A percentile compares a stretch with the other conserved stretches of the same genome.
phyloP scores from a whole-genome alignment of 2,329 filamentous ascomycete species.

The Lizonia empirigonia region DNA sequence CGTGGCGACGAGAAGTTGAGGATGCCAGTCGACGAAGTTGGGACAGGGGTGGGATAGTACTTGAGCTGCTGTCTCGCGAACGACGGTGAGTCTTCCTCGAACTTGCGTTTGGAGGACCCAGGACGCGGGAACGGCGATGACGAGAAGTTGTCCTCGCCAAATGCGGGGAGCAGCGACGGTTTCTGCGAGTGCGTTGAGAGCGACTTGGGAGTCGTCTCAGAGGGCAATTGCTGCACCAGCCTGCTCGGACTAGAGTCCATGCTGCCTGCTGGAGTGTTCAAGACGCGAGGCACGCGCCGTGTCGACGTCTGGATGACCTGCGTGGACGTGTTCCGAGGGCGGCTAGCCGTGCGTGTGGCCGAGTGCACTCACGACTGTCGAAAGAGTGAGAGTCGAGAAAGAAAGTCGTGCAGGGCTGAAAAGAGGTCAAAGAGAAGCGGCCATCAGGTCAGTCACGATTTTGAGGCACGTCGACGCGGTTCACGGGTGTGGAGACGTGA shows the following conservation, averaged over 20 bases:
- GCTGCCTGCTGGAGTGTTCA: slow-evolving; percentile 22
- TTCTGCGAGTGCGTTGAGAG: slow-evolving; percentile 57
- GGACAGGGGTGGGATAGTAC: slow-evolving; percentile 87
- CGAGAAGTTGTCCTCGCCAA: slow-evolving; percentile 68
- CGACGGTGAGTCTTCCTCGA: slow-evolving; percentile 55
- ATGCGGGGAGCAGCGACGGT: slow-evolving; percentile 75
- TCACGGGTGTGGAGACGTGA: slow-evolving; percentile 34
- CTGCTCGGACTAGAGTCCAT: slow-evolving; percentile 44
- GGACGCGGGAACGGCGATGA: slow-evolving; percentile 74
- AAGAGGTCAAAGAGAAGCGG: slow-evolving; percentile 39
- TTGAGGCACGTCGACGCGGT: slow-evolving; percentile 37
- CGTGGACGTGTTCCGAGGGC: slow-evolving; percentile 34
- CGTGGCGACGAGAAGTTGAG: slow-evolving; percentile 77
- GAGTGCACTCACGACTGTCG: slow-evolving; percentile 26
- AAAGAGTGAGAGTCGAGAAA: slow-evolving; percentile 21
- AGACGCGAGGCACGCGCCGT: slow-evolving; percentile 40
- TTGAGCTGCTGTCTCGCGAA: slow-evolving; percentile 62
- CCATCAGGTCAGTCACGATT: slow-evolving; percentile 45
- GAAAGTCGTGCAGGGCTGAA: slow-evolving; percentile 21
- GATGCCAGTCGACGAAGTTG: slow-evolving; percentile 91
- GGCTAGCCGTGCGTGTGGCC: slow-evolving; percentile 28
- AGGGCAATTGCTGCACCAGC: slow-evolving; percentile 33
- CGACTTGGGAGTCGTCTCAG: slow-evolving; percentile 32
- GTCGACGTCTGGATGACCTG: slow-evolving; percentile 27
- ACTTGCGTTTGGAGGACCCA: slow-evolving; percentile 68